Conservation (phyloP, 305 asterid species). For the Plantago coronopus region DNA sequence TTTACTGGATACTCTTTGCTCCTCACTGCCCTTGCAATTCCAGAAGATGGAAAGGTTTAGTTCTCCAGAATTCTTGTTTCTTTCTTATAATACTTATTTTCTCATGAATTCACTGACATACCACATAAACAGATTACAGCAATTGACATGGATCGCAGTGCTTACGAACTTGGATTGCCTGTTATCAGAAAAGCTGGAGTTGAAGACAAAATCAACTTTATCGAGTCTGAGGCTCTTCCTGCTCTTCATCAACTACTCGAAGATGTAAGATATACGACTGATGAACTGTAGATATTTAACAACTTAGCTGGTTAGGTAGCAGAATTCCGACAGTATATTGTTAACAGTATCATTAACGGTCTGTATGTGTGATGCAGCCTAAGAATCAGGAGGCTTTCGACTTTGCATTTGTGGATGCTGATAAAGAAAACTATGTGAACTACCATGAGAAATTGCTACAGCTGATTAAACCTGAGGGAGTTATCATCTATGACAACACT, state of each 20-base stretch:
- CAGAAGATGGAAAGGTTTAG: slow-evolving; percentile 42
- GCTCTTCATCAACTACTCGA: slow-evolving; percentile 36
- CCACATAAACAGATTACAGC: slow-evolving; percentile 49
- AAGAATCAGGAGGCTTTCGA: slow-evolving; percentile 35
- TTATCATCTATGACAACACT: slow-evolving; percentile 49
- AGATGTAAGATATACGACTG: slow-evolving; percentile 40
- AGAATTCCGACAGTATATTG: too few species aligned
- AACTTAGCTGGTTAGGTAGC: too few species aligned
- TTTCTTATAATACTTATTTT: neutral
- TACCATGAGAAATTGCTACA: slow-evolving; percentile 52
- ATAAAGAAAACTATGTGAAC: slow-evolving; percentile 31
- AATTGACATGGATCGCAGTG: slow-evolving; percentile 37
- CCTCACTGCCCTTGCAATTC: slow-evolving; percentile 45
- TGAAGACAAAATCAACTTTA: slow-evolving; percentile 46
- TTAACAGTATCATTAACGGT: too few species aligned
- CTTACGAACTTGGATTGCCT: slow-evolving; percentile 49
- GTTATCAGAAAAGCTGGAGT: slow-evolving; percentile 46
- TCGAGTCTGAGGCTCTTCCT: slow-evolving; percentile 50
- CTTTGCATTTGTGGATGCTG: slow-evolving; percentile 57
- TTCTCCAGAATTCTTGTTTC: neutral
- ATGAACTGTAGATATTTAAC: too few species aligned
- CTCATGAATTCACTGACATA: neutral
- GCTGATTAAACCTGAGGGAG: slow-evolving; percentile 47
- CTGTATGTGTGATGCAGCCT: slow-evolving; percentile 28
- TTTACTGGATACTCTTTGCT: slow-evolving; percentile 53